Conservation (phyloP, 108 stramenopile genomes). For the Asterionellopsis glacialis region DNA sequence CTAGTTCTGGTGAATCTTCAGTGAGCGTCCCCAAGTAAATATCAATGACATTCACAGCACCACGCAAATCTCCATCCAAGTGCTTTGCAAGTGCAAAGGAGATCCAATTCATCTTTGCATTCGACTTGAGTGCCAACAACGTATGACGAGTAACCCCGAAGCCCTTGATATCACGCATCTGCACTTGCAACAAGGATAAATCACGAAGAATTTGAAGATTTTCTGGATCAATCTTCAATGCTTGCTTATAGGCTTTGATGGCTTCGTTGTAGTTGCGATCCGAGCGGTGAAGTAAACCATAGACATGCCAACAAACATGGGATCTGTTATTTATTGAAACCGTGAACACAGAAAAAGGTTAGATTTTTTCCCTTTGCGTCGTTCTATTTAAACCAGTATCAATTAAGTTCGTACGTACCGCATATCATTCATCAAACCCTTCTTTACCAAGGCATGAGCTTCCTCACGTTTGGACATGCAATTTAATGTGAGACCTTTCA, state of each 20-base stretch:
- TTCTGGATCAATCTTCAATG: slow-evolving; percentile 86
- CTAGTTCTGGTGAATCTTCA: slow-evolving; percentile 57
- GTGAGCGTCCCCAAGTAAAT: slow-evolving; percentile 72
- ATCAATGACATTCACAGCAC: slow-evolving; percentile 87
- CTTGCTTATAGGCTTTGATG: slow-evolving; percentile 98
- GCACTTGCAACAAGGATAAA: slow-evolving; percentile 84
- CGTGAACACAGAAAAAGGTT: slow-evolving; percentile 2
- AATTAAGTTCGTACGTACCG: slow-evolving; percentile 38
- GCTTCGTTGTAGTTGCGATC: slow-evolving; percentile 95
- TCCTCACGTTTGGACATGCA: slow-evolving; percentile 70
- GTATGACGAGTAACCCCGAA: slow-evolving; percentile 84
- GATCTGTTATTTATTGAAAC: slow-evolving; percentile 34
- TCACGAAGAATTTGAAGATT: slow-evolving; percentile 96
- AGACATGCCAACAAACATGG: slow-evolving; percentile 99
- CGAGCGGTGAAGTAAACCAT: slow-evolving; percentile 92
- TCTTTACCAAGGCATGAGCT: slow-evolving; percentile 91
- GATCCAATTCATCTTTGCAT: slow-evolving; percentile 90
- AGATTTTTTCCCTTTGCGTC: neutral
- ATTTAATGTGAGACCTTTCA: slow-evolving; percentile 94
- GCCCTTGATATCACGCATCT: slow-evolving; percentile 91
- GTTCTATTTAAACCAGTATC: neutral
- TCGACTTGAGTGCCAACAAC: slow-evolving; percentile 80
- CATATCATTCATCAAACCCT: slow-evolving; percentile 90
- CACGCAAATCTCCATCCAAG: slow-evolving; percentile 67
- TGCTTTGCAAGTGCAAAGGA: slow-evolving; percentile 91